Evolutionary conservation across 208 protist species (phyloP).

Genomic region (Lotmaria passim): DNA sequence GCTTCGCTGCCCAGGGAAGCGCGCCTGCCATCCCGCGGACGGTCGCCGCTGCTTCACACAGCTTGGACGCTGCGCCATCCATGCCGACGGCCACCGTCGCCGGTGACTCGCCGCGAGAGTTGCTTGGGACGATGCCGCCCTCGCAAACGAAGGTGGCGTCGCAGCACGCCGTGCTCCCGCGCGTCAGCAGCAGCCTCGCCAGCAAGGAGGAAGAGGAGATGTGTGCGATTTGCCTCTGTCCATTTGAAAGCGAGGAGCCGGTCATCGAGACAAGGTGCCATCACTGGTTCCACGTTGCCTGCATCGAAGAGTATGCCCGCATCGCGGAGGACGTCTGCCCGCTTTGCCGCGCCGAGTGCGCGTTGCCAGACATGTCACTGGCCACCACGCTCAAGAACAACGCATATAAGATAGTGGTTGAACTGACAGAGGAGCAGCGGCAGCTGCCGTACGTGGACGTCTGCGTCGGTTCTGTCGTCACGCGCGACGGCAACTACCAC

Average conservation of each 20-base stretch:
- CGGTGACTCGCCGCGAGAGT: conserved; percentile 9
- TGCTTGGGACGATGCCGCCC: conserved; percentile 16
- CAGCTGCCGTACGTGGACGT: conserved; percentile 37
- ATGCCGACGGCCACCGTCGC: not conserved
- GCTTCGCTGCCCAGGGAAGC: not conserved
- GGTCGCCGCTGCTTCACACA: not conserved
- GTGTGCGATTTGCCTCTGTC: conserved; percentile 62
- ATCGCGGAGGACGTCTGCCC: conserved; percentile 57
- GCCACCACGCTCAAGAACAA: conserved; percentile 36
- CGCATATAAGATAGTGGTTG: conserved; percentile 36
- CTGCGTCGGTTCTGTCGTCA: conserved; percentile 49
- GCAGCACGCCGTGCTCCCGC: not conserved
- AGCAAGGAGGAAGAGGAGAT: conserved; percentile 11
- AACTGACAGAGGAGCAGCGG: conserved; percentile 32
- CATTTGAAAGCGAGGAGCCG: conserved; percentile 36
- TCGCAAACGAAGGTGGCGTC: not conserved
- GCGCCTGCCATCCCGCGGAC: not conserved
- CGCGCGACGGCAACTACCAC: conserved; percentile 38
- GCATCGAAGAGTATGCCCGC: conserved; percentile 52
- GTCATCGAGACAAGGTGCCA: conserved; percentile 60
- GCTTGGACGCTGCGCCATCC: not conserved
- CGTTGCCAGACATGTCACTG: conserved; percentile 42
- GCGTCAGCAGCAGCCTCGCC: not conserved
- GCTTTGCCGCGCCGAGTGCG: conserved; percentile 53
- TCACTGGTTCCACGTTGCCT: conserved; percentile 76